Percentiles rank a stretch among this genome's conserved stretches.
Conservation (phyloP, 805 yeast genomes). For the Suhomyces xylopsoci region DNA sequence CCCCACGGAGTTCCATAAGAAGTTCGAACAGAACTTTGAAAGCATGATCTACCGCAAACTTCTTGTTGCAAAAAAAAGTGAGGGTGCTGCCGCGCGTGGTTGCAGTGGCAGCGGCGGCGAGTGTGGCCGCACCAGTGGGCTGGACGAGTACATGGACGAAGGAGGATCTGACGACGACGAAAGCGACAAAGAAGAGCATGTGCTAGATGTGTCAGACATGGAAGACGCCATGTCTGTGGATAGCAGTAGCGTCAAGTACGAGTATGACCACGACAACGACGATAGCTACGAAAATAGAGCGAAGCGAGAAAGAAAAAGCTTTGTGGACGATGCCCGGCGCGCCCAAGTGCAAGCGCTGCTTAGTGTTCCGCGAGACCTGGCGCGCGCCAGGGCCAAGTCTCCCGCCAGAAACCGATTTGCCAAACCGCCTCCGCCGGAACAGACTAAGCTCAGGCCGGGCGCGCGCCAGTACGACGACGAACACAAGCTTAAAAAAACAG, state of each 20-base stretch:
- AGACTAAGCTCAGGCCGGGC: not conserved
- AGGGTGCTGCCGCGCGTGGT: not conserved
- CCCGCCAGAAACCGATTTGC: not conserved
- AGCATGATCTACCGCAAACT: slow-evolving; percentile 9
- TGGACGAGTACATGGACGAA: slow-evolving; percentile 15
- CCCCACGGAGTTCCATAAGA: slow-evolving; percentile 1
- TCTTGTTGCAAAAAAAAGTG: slow-evolving; percentile 1
- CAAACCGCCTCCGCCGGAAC: not conserved
- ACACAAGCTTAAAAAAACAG: slow-evolving; percentile 6
- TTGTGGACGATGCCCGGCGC: not conserved
- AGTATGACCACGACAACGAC: slow-evolving; percentile 7
- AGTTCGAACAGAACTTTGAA: slow-evolving; percentile 9
- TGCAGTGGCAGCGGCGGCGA: slow-evolving; percentile 1
- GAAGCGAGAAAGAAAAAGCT: not conserved
- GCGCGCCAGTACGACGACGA: slow-evolving; percentile 6
- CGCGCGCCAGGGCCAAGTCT: not conserved
- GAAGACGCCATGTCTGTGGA: slow-evolving; percentile 22
- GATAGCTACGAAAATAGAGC: not conserved
- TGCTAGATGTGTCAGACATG: slow-evolving; percentile 21
- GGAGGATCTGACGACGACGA: slow-evolving; percentile 10
- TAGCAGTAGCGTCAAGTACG: slow-evolving; percentile 14
- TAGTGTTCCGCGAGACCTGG: not conserved
- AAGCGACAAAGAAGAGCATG: slow-evolving; percentile 16
- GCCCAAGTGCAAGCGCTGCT: not conserved
- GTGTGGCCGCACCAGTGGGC: slow-evolving; percentile 5